Evolutionary conservation across 768 basidiomycete genomes (phyloP), one percentile per base, ranked within the genome.

Genomic region (Lactifluus hygrophoroides): DNA sequence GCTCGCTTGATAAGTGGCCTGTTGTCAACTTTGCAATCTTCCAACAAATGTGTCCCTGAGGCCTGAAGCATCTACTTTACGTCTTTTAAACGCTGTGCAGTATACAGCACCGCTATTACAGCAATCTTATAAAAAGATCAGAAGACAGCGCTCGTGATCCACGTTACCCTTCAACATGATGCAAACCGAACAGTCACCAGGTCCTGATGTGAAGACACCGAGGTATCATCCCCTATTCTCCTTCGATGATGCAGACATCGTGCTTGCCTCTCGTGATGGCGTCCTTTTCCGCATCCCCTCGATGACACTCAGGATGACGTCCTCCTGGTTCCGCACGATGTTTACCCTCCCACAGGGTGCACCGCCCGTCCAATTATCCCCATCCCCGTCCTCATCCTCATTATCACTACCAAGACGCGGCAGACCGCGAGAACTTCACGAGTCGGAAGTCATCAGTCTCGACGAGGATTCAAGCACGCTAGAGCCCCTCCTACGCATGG

Each of bases 251-350:
- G 80, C 76, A 17, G 83, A 86, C 55, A 72, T 82, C 21, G 70
- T 84, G 8, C 70, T 86, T 6, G 75, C 76, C 17, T 75, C 80
- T 17, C 79, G 77, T 54, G 72, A 78, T 54, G 76, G 77, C 27
- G 69, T 72, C 6, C 70, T 76, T 64, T 86, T 86, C 66, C 76
- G 78, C 27, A 74, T 85, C 16, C 84, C 85, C 57, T 77, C 80
- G 0, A 78, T 74, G 69, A 80, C 79, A 1, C 73, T 86, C 42
- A 84, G 80, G 65, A 80, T 77, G 17, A 83, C 84, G 0, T 85
- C 83, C 4, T 79, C 80, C 21, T 85, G 83, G 78, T 85, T 84
- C 66, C 75, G 79, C 13, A 68, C 80, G 6, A 82, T 85, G 71
- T 81, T 83, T 66, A 75, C 77, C 21, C 72, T 86, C 0, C 85